phyloP scores from a whole-genome alignment of 768 basidiomycete genomes.

The Austroboletus eburneus region DNA sequence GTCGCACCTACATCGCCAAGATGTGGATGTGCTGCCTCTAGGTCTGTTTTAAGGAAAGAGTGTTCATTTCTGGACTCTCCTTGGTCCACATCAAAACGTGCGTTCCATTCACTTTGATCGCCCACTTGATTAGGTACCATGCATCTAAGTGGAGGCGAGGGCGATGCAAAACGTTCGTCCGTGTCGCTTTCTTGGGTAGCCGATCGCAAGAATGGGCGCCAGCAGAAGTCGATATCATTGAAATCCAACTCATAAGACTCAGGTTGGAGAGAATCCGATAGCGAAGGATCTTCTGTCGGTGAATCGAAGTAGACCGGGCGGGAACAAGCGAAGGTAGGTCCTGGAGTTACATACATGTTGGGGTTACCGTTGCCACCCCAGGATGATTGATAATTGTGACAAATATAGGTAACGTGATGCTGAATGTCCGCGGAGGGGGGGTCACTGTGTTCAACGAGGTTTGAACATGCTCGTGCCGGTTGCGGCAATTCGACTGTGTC shows the following conservation, averaged over 20 bases:
- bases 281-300: constrained; percentile 45
- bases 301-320: constrained; percentile 48
- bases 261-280: constrained; percentile 36
- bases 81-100: constrained; percentile 12
- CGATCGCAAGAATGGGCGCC: constrained; percentile 47
- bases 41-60: constrained; percentile 5
- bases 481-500: constrained; percentile 8
- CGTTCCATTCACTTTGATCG: constrained; percentile 17
- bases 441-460: constrained; percentile 3
- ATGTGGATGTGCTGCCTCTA: constrained; percentile 10
- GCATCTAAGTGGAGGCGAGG: constrained; percentile 2
- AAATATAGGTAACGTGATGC: not conserved
- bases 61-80: constrained; percentile 8
- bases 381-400: constrained; percentile 1
- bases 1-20: not conserved
- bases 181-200: constrained; percentile 8
- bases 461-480: constrained; percentile 2
- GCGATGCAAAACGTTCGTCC: not conserved
- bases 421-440: constrained; percentile 17
- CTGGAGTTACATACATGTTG: constrained; percentile 45
- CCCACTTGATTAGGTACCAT: constrained; percentile 3
- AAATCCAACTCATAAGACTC: constrained; percentile 37
- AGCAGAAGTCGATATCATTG: constrained; percentile 48
- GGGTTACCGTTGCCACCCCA: constrained; percentile 1
- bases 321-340: constrained; percentile 35